Base-by-base conservation (phyloP, 768 basidiomycete species). In the Austroboletus festivus region DNA sequence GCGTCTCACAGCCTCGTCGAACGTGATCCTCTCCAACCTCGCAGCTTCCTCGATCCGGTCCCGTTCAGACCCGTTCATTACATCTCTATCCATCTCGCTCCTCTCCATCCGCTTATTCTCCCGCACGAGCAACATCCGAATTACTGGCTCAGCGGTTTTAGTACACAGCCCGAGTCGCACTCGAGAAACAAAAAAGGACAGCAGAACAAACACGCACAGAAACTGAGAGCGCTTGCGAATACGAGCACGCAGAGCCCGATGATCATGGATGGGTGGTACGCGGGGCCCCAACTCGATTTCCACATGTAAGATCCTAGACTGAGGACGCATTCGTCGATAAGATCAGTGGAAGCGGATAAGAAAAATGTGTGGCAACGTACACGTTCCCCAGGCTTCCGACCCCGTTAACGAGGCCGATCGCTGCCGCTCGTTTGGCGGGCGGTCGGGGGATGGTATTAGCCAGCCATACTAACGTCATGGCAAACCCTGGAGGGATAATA, bases 271-370 rank as follows among this genome's bases (percentile, higher is more conserved):
- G 71, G 81, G 41, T 82, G 81, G 55, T 85, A 85, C 51, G 73
- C 55, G 1, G 83, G 83, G 8, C 80, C 71, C 82, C 83, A 85
- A n/a, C 61, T 58, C 3, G 76, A 58, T 55, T 78, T 78, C 83
- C 83, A 85, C 0, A 76, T 73, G 55, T 77, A 84, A 0, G 81
- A 82, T 3, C 80, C 78, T 55, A 81, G 78, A 4, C 82, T 84
- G 39, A 34, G 3, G 10, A n/a, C 31, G 30, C n/a, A 28, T 5
- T 28, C 28, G 28, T 28, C 28, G 28, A 28, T 5, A 12, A 12
- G 7, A 28, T 28, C 12, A 5, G 28, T 28, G 28, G 28, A 28
- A 12, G 28, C 28, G 12, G 7, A 28, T 6, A 28, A 5, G 18
- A 35, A 30, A 11, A n/a, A n/a, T n/a, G n/a, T n/a, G n/a, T n/a